Conservation (phyloP, 202 grass and related monocot genomes). For the Panicum virgatum region DNA sequence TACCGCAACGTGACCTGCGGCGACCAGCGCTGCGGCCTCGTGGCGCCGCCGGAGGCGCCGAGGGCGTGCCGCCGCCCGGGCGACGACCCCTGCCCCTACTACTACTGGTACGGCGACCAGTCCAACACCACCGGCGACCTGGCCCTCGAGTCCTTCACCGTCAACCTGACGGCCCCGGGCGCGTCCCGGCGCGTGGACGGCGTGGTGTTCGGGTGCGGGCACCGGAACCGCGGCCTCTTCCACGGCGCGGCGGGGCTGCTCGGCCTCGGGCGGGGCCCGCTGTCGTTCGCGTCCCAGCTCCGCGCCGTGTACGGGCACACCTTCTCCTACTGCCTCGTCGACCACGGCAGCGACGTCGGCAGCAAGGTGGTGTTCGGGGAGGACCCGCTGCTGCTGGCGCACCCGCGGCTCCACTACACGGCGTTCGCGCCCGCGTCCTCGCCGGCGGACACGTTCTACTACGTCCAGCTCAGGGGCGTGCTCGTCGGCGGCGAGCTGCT, state of each 20-base stretch:
- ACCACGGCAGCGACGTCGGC: constrained; percentile 71
- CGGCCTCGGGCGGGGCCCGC: constrained; percentile 82
- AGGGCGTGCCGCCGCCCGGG: constrained; percentile 34
- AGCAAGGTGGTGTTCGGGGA: constrained; percentile 94
- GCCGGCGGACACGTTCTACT: constrained; percentile 80
- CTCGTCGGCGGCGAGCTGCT: constrained; percentile 63
- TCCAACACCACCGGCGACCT: constrained; percentile 97
- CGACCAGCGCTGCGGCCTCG: constrained; percentile 66
- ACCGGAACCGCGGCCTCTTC: constrained; percentile 93
- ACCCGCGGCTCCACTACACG: constrained; percentile 78
- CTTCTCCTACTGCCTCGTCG: constrained; percentile 98
- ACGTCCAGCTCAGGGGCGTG: constrained; percentile 61
- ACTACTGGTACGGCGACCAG: constrained; percentile 96
- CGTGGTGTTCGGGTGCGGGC: constrained; percentile 87
- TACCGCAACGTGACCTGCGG: constrained; percentile 79
- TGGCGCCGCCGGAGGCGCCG: constrained; percentile 27
- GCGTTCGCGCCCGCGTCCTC: constrained; percentile 44
- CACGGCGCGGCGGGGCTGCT: constrained; percentile 84
- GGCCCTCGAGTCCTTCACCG: constrained; percentile 77
- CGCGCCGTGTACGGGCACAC: constrained; percentile 69
- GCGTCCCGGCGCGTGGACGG: constrained; percentile 59
- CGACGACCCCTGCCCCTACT: constrained; percentile 69
- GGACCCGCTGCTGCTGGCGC: constrained; percentile 23
- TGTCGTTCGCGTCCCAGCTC: constrained; percentile 91
- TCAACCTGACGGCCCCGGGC: constrained; percentile 67